These are phyloP conservation scores for Arxiozyma slooffiae DNA, from an alignment of 1,139 yeast species.

Conservation along the genomic window DNA sequence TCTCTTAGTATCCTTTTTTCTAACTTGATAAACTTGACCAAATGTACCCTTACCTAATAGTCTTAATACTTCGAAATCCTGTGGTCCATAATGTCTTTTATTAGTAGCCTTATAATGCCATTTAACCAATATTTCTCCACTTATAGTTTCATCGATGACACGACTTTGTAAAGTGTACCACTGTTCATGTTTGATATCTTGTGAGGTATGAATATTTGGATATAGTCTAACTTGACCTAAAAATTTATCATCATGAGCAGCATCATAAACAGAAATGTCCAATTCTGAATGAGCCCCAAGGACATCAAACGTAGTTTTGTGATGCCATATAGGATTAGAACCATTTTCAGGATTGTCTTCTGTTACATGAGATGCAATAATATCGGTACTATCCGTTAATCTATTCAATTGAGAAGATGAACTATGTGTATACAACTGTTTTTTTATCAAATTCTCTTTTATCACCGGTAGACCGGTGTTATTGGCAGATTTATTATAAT, in stretches of 20 bases:
- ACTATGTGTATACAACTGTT: slow-evolving; percentile 54
- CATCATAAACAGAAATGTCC: slow-evolving; percentile 82
- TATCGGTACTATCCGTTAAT: slow-evolving; percentile 11
- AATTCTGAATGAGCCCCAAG: slow-evolving; percentile 73
- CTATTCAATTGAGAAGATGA: slow-evolving; percentile 52
- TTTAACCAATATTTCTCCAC: slow-evolving; percentile 66
- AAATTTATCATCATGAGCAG: slow-evolving; percentile 69
- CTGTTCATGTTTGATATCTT: slow-evolving; percentile 29
- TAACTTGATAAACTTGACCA: slow-evolving; percentile 94
- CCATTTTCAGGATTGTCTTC: slow-evolving; percentile 5
- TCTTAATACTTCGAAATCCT: slow-evolving; percentile 83
- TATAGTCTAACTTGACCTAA: slow-evolving; percentile 72
- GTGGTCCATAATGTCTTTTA: slow-evolving; percentile 78
- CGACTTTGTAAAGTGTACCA: slow-evolving; percentile 75
- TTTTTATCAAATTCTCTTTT: slow-evolving; percentile 21
- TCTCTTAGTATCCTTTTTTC: slow-evolving; percentile 76
- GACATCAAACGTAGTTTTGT: slow-evolving; percentile 86
- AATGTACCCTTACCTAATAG: slow-evolving; percentile 92
- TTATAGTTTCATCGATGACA: slow-evolving; percentile 62
- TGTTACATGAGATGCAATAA: slow-evolving; percentile 3
- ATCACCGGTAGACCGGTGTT: slow-evolving; percentile 19
- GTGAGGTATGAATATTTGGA: slow-evolving; percentile 44
- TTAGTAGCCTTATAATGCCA: slow-evolving; percentile 64
- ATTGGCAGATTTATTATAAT: slow-evolving; percentile 9
- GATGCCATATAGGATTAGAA: slow-evolving; percentile 53